phyloP scores from a whole-genome alignment of 495 filamentous ascomycete species.

The Cladorrhinum samala region DNA sequence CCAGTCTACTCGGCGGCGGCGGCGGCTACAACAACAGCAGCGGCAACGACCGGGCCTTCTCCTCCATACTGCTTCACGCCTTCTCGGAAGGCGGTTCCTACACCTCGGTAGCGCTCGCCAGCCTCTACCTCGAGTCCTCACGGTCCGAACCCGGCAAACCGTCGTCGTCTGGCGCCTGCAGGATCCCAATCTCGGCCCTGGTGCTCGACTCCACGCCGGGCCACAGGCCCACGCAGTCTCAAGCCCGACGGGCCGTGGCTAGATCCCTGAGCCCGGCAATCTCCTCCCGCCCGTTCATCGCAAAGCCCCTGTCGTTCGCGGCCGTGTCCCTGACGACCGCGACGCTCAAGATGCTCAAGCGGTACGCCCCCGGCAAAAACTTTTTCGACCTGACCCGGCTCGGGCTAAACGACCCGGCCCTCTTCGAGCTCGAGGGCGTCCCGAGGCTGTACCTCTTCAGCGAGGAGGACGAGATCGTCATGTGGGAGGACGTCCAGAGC shows the following conservation, averaged over 20 bases:
- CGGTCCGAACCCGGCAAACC: no score
- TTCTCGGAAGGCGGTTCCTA: constrained; percentile 42
- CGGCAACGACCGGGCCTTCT: no score
- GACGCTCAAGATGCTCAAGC: background rate
- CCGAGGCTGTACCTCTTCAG: constrained; percentile 32
- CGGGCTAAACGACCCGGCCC: constrained; percentile 19
- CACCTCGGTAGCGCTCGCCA: constrained; percentile 27
- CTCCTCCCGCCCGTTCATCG: background rate
- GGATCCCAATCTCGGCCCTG: constrained; percentile 25
- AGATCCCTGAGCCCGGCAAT: background rate
- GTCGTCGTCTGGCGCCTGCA: no score
- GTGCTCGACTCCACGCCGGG: constrained; percentile 35
- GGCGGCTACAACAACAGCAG: no score
- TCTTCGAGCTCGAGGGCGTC: constrained; percentile 17
- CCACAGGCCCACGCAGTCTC: background rate
- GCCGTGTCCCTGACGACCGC: background rate
- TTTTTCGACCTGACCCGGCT: constrained; percentile 10
- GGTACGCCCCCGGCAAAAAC: background rate
- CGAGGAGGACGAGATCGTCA: constrained; percentile 28
- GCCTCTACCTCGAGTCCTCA: constrained; percentile 13
- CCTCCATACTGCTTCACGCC: constrained; percentile 32
- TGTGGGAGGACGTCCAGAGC: constrained; percentile 27
- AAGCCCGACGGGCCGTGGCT: background rate
- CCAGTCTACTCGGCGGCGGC: no score
- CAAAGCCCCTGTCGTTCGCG: background rate